A percentile compares a stretch with the other conserved stretches of the same genome.
Evolutionary conservation across 2,329 filamentous ascomycete species (phyloP).

Genomic region (Alternaria postmessia): DNA sequence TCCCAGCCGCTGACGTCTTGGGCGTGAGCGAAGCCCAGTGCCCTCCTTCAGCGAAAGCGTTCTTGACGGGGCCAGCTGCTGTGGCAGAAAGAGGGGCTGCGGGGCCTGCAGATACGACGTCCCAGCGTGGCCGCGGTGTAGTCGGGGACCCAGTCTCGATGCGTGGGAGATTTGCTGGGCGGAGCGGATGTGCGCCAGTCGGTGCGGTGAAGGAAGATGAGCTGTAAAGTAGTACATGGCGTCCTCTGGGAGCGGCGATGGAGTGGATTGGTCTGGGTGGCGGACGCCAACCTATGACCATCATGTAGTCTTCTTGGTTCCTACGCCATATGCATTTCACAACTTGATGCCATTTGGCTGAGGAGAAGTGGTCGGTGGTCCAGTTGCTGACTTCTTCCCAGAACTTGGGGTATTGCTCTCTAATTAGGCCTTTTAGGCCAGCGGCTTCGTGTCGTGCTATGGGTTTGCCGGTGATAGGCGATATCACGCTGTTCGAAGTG

Average conservation of each 20-base stretch:
- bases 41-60: constrained; percentile 28
- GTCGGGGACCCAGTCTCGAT: constrained; percentile 2
- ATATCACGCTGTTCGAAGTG: not conserved
- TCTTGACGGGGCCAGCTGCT: constrained; percentile 12
- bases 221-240: not conserved
- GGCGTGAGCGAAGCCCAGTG: constrained; percentile 24
- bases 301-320: constrained; percentile 15
- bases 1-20: constrained; percentile 2
- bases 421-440: constrained; percentile 23
- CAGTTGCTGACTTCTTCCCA: constrained; percentile 19
- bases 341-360: constrained; percentile 17
- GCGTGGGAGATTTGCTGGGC: constrained; percentile 7
- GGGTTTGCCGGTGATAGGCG: not conserved
- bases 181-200: constrained; percentile 7
- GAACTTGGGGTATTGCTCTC: constrained; percentile 14
- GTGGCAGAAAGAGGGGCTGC: constrained; percentile 24
- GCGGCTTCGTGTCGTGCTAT: constrained; percentile 24
- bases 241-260: not conserved
- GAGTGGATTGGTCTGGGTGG: not conserved
- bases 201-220: constrained; percentile 12
- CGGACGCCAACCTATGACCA: not conserved
- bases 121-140: constrained; percentile 29
- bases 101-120: constrained; percentile 16
- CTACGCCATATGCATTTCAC: constrained; percentile 4
- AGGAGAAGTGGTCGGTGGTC: constrained; percentile 22